Evolutionary conservation across 257 asterid species (phyloP).

Genomic region (Capsicum chinense): DNA sequence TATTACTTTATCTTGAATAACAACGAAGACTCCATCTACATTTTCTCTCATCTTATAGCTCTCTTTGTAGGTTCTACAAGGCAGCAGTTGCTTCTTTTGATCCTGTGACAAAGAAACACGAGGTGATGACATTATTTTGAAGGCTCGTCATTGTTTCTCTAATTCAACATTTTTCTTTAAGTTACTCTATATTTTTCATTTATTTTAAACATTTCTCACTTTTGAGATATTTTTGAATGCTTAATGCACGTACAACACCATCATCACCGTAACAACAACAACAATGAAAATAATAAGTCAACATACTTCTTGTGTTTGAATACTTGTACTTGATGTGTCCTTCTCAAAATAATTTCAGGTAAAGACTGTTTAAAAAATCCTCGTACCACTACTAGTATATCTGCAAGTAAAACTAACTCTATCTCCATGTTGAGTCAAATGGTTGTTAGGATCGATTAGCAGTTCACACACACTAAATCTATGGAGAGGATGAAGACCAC

Average conservation of each 20-base stretch:
- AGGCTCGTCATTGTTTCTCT: neutral
- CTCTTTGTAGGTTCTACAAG: conserved; percentile 56
- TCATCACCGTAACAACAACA: neutral
- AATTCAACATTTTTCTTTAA: neutral
- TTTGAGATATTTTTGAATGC: neutral
- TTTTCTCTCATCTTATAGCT: conserved; percentile 33
- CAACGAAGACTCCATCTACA: neutral
- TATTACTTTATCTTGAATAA: conserved; percentile 6
- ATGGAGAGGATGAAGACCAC: too few relatives aligned
- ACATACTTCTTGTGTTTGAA: neutral
- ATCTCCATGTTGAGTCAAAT: neutral
- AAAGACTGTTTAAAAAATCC: neutral
- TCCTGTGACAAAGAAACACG: conserved; percentile 53
- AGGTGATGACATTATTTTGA: conserved; percentile 34
- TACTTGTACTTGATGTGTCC: neutral
- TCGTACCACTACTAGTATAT: neutral
- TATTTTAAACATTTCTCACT: neutral
- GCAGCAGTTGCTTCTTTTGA: conserved; percentile 55
- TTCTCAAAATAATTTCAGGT: neutral
- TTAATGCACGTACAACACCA: neutral
- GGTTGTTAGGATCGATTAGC: neutral
- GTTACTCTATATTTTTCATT: conserved; percentile 8
- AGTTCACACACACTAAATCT: too few relatives aligned
- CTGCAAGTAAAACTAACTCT: neutral
- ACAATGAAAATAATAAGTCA: neutral